Conservation (phyloP, 176 grass and related monocot genomes). For the Raddia distichophylla region DNA sequence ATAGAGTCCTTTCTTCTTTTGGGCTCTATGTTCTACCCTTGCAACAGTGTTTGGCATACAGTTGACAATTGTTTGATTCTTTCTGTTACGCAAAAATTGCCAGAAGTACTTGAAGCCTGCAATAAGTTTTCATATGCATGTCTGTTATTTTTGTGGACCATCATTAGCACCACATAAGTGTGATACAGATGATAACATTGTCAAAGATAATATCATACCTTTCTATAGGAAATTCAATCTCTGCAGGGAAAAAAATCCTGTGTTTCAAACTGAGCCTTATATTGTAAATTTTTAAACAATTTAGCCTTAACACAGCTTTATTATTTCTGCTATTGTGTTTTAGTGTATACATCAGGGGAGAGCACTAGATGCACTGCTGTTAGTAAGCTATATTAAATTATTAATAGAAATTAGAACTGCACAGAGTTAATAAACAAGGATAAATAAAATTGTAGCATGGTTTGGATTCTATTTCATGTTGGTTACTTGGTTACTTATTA, state of each 20-base stretch:
- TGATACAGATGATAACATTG: not conserved
- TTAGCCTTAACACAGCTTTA: not conserved
- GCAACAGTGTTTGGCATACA: not conserved
- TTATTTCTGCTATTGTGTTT: no score
- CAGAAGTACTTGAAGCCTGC: not conserved
- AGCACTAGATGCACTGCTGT: no score
- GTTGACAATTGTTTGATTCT: not conserved
- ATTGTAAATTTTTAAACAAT: no score
- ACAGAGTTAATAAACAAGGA: not conserved
- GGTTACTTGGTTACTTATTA: slow-evolving; percentile 2
- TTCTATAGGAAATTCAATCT: no score
- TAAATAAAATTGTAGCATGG: not conserved
- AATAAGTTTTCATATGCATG: not conserved
- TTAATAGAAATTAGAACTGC: no score
- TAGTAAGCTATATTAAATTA: no score
- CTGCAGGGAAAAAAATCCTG: no score
- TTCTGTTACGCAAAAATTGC: not conserved
- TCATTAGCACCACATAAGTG: not conserved
- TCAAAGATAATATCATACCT: no score
- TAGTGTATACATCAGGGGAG: no score
- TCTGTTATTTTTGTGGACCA: not conserved
- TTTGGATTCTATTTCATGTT: not conserved
- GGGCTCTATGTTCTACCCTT: not conserved
- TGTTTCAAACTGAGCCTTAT: no score
- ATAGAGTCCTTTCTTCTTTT: not conserved